Evolutionary conservation across 345 rosid genomes (phyloP).

Genomic region (Moricandia arvensis): DNA sequence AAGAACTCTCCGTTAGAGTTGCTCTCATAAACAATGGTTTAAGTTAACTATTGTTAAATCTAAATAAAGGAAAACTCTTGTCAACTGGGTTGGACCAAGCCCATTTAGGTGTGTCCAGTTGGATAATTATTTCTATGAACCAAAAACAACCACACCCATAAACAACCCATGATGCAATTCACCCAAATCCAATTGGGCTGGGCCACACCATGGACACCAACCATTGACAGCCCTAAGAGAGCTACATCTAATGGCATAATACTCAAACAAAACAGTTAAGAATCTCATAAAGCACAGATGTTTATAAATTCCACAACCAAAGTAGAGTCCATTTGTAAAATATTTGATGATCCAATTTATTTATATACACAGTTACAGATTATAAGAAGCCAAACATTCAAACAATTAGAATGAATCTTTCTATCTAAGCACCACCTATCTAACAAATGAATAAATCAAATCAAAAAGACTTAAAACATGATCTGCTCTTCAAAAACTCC

Average conservation of each 20-base stretch:
- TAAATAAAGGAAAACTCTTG: background rate
- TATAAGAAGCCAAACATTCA: background rate
- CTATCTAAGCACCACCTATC: background rate
- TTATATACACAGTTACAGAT: slow-evolving; percentile 20
- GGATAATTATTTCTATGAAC: too few species aligned
- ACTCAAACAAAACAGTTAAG: background rate
- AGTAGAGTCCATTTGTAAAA: background rate
- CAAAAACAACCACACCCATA: too few species aligned
- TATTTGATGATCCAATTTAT: background rate
- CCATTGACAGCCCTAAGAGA: background rate
- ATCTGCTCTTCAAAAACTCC: background rate
- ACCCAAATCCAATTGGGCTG: too few species aligned
- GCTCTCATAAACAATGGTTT: background rate
- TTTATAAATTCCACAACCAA: background rate
- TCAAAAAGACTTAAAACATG: slow-evolving; percentile 15
- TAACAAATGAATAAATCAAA: slow-evolving; percentile 24
- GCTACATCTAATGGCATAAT: background rate
- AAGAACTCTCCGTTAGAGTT: too few species aligned
- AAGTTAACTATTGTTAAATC: background rate
- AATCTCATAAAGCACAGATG: background rate
- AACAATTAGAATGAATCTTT: slow-evolving; percentile 11
- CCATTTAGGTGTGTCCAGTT: too few species aligned
- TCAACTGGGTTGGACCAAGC: too few species aligned
- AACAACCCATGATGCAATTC: too few species aligned
- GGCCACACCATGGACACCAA: too few species aligned